A percentile compares a stretch with the other conserved stretches of the same genome.
Evolutionary conservation across 805 yeast species (phyloP).

Genomic region (Sungouiozyma intestinalis): DNA sequence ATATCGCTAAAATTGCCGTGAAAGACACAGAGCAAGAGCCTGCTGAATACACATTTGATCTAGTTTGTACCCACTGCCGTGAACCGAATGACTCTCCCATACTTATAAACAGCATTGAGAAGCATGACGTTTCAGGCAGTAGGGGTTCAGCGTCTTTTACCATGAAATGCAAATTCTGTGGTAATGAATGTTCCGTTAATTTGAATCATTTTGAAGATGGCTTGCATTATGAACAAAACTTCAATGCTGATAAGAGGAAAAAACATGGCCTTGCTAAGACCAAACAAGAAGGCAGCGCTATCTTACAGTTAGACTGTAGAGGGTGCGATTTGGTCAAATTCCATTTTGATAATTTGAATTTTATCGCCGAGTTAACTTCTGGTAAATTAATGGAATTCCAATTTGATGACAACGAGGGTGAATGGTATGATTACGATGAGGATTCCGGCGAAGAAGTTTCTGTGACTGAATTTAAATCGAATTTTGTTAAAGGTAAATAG

Average conservation of each 20-base stretch:
- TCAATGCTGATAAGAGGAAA: slow-evolving; percentile 17
- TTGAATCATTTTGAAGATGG: slow-evolving; percentile 17
- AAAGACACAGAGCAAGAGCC: slow-evolving; percentile 50
- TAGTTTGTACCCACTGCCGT: slow-evolving; percentile 72
- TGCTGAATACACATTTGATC: slow-evolving; percentile 63
- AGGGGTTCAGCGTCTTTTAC: slow-evolving; percentile 79
- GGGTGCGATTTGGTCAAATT: slow-evolving; percentile 70
- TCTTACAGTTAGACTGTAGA: slow-evolving; percentile 72
- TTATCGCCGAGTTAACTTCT: slow-evolving; percentile 14
- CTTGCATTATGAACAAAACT: slow-evolving; percentile 15
- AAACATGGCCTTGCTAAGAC: slow-evolving; percentile 19
- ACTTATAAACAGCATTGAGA: slow-evolving; percentile 55
- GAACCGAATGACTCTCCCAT: slow-evolving; percentile 65
- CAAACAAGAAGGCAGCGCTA: slow-evolving; percentile 16
- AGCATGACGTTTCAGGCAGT: slow-evolving; percentile 54
- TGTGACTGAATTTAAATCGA: slow-evolving; percentile 64
- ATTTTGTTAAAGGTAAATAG: slow-evolving; percentile 33
- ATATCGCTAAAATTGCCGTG: slow-evolving; percentile 48
- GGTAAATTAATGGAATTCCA: slow-evolving; percentile 20
- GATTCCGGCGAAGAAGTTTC: slow-evolving; percentile 70
- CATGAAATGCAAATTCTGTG: slow-evolving; percentile 63
- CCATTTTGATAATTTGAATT: slow-evolving; percentile 37
- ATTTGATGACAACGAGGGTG: slow-evolving; percentile 64
- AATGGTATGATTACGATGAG: slow-evolving; percentile 95
- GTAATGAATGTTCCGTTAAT: slow-evolving; percentile 21